A percentile compares a stretch with the other conserved stretches of the same genome.
Evolutionary conservation across 306 rosid genomes (phyloP).

Genomic region (Aeschynomene evenia): DNA sequence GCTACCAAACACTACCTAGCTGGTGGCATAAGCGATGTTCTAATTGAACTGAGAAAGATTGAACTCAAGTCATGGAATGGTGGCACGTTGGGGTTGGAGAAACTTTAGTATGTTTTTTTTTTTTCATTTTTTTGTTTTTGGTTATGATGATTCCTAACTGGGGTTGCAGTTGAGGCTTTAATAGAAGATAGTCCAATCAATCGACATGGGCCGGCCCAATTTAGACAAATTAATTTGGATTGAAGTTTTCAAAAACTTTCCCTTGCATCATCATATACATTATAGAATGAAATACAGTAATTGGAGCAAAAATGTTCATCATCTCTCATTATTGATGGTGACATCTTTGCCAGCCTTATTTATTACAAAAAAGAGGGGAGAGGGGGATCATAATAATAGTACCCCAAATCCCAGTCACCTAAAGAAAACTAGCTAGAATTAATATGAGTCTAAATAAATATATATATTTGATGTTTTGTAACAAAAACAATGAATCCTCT

Average conservation of each 20-base stretch:
- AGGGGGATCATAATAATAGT: conserved; percentile 12
- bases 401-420: conserved; percentile 24
- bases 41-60: background rate
- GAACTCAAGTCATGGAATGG: background rate
- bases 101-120: no score
- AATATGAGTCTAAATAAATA: no score
- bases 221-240: no score
- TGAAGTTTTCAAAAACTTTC: background rate
- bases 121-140: no score
- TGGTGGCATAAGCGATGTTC: background rate
- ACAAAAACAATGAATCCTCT: conserved; percentile 43
- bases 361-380: conserved; percentile 35
- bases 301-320: conserved; percentile 24
- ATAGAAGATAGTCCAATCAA: no score
- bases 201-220: no score
- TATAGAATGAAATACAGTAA: conserved; percentile 13
- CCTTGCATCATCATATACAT: no score
- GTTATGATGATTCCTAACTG: no score
- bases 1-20: no score
- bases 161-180: no score
- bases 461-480: conserved; percentile 50
- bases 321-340: conserved; percentile 37
- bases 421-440: conserved; percentile 16
- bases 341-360: conserved; percentile 52
- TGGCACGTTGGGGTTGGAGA: background rate